phyloP scores from a whole-genome alignment of 441 rosid species.

The Erodium texanum region DNA sequence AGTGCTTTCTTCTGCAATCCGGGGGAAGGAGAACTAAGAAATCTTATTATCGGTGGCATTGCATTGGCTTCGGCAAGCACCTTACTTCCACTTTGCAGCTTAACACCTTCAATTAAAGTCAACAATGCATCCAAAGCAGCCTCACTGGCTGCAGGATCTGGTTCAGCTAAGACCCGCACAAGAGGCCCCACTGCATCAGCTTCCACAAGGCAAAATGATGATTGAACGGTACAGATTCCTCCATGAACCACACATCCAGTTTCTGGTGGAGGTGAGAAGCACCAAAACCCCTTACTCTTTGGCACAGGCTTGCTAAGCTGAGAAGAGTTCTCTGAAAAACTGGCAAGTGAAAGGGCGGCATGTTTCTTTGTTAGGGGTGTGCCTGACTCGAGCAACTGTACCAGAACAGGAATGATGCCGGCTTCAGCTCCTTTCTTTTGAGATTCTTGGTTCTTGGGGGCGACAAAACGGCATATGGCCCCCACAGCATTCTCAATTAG shows the following conservation, averaged over 20 bases:
- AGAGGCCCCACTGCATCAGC: constrained; percentile 50
- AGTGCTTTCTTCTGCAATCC: constrained; percentile 49
- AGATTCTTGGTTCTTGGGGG: constrained; percentile 32
- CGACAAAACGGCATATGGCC: constrained; percentile 40
- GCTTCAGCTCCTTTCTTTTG: constrained; percentile 49
- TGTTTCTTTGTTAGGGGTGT: constrained; percentile 35
- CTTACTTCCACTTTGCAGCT: constrained; percentile 46
- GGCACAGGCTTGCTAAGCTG: constrained; percentile 29
- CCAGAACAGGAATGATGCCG: constrained; percentile 41
- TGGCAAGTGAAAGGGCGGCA: constrained; percentile 42
- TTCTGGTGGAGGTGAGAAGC: constrained; percentile 43
- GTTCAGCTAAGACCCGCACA: constrained; percentile 37
- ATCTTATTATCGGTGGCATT: constrained; percentile 36
- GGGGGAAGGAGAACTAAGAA: constrained; percentile 42
- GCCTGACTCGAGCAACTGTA: constrained; percentile 36
- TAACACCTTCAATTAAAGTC: constrained; percentile 48
- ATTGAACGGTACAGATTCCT: constrained; percentile 41
- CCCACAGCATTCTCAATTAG: constrained; percentile 44
- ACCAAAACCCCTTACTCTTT: constrained; percentile 38
- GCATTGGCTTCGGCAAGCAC: constrained; percentile 50
- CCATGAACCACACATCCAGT: constrained; percentile 37
- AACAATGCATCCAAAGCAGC: constrained; percentile 50
- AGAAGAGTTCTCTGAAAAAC: constrained; percentile 40
- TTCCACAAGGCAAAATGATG: constrained; percentile 60
- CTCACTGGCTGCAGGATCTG: constrained; percentile 38